phyloP scores from a whole-genome alignment of 208 protist species.

The Leishmania arabica region DNA sequence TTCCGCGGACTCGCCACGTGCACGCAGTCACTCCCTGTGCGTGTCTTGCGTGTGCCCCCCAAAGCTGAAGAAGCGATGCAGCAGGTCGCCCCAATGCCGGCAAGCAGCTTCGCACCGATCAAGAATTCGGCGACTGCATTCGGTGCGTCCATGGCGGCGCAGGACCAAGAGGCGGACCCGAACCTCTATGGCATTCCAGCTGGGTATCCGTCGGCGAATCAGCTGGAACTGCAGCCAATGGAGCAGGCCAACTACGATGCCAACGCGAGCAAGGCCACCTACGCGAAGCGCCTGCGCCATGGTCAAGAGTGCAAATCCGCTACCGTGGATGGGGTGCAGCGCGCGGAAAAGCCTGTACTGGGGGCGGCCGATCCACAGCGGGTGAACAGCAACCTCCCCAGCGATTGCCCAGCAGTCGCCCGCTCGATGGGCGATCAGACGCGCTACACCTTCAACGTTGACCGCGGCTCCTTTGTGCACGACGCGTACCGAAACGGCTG shows the following conservation, averaged over 20 bases:
- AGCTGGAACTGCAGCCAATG: not conserved
- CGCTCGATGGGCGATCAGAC: slow-evolving; percentile 17
- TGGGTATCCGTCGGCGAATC: not conserved
- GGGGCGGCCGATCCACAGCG: slow-evolving; percentile 21
- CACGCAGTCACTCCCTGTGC: not conserved
- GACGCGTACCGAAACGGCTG: slow-evolving; percentile 16
- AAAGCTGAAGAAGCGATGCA: not conserved
- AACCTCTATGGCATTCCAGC: not conserved
- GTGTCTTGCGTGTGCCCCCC: not conserved
- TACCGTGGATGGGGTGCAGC: slow-evolving; percentile 24
- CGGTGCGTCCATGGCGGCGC: not conserved
- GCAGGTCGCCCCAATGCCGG: not conserved
- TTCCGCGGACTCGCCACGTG: too few species aligned
- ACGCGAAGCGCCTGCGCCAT: slow-evolving; percentile 37
- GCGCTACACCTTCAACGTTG: slow-evolving; percentile 33
- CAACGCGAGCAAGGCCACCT: slow-evolving; percentile 31
- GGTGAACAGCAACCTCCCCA: slow-evolving; percentile 35
- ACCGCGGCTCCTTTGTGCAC: slow-evolving; percentile 32
- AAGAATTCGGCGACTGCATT: not conserved
- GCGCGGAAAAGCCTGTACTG: slow-evolving; percentile 17
- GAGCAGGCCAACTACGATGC: slow-evolving; percentile 24
- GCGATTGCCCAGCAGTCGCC: slow-evolving; percentile 22
- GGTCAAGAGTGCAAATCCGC: slow-evolving; percentile 28
- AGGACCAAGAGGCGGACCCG: not conserved
- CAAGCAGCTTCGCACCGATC: not conserved